Base-by-base conservation (phyloP, 2,329 filamentous ascomycete species). In the Nemania sp. region DNA sequence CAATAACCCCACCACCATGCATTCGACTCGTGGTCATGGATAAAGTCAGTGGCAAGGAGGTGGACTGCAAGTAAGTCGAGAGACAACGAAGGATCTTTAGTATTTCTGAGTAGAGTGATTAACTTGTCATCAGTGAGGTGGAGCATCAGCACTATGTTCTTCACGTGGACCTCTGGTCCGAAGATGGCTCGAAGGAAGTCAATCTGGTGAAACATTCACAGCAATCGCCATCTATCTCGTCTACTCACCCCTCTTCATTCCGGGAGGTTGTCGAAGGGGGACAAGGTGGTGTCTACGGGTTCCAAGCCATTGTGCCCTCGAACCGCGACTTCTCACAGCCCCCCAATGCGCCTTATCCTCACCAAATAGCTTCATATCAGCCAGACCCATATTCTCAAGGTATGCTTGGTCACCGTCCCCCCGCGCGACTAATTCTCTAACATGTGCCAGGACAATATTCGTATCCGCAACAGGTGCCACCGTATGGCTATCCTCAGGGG, bases 1-100 rank as follows among this genome's bases (percentile, higher is more conserved):
- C 95, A 25, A 97, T 99, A 69, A 98, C 95, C 29, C 94, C 95
- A 13, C 95, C 95, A 20, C 94, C 95, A 2, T 97, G 94, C 75
- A 90, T 98, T 54, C 86, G 90, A 65, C 84, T 98, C 12, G 82
- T 95, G 40, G 89, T 98, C 53, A 87, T 83, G 63, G 91, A 97
- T 74, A 79, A 83, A 43, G 77, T 78, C 15, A 93, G 91, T 0
- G 88, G 90, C 20, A 88, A 91, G 71, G 92, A 96, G 73, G 84
- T 96, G 45, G 90, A 95, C 74, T 89, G 88, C 78, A 91, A 90
- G 90, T 94, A 81, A 71, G 89, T 77, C 20, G 42, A 64, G 17
- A 21, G 18, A 21, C 25, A 25, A 47, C 48, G 47, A 20, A 46
- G 20, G 6, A 43, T 42, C 45, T 21, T 29, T 17, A n/a, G 2